Percentiles rank a stretch among this genome's conserved stretches.
phyloP scores from a whole-genome alignment of 129 eudicot genomes.

The Glebionis coronaria region DNA sequence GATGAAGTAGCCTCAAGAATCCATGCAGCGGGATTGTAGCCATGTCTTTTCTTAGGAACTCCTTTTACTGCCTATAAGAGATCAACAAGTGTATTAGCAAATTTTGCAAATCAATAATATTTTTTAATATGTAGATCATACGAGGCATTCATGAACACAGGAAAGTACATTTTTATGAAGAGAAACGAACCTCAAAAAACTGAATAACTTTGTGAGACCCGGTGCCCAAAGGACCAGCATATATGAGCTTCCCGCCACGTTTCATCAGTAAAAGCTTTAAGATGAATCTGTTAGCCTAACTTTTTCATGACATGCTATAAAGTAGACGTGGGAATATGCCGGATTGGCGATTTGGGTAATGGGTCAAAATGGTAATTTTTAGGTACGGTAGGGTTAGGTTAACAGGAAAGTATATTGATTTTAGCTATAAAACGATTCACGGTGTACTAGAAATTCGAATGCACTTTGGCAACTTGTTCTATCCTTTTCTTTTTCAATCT shows the following conservation, averaged over 20 bases:
- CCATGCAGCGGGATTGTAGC: conserved; percentile 77
- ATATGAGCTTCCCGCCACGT: conserved; percentile 81
- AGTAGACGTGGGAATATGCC: neutral
- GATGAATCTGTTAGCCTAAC: conserved; percentile 13
- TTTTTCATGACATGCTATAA: conserved; percentile 1
- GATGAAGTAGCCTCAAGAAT: conserved; percentile 62
- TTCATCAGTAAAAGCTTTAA: conserved; percentile 77
- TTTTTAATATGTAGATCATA: neutral
- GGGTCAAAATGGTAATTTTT: neutral
- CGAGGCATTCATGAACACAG: neutral
- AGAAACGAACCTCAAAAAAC: conserved; percentile 61
- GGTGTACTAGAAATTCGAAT: too few species aligned
- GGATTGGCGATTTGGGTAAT: conserved; percentile 15
- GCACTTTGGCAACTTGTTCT: neutral
- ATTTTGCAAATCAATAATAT: neutral
- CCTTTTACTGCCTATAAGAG: conserved; percentile 43
- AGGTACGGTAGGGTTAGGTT: neutral
- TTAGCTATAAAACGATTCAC: neutral
- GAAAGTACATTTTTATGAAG: conserved; percentile 9
- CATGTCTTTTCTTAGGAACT: conserved; percentile 48
- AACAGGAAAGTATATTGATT: neutral
- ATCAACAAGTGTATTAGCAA: neutral
- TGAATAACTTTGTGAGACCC: conserved; percentile 61
- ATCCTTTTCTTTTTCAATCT: neutral
- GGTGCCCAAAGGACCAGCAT: conserved; percentile 82